Conservation (phyloP, 768 basidiomycete species). For the Piloderma croceum region DNA sequence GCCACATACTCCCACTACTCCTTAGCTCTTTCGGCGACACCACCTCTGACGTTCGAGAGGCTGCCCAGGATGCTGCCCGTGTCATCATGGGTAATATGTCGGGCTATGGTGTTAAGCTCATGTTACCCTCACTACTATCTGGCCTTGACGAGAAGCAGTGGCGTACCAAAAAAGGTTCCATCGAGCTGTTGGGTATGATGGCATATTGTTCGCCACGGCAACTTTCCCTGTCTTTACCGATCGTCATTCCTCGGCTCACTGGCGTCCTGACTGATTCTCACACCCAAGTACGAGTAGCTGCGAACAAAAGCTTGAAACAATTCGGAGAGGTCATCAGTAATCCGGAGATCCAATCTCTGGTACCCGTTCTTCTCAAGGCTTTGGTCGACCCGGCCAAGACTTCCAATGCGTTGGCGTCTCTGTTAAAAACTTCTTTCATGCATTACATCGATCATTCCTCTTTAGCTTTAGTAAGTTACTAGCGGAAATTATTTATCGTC, state of each 20-base stretch:
- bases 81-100: slow-evolving; percentile 95
- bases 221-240: slow-evolving; percentile 88
- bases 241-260: slow-evolving; percentile 94
- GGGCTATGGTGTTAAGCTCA: slow-evolving; percentile 92
- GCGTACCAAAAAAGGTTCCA: slow-evolving; percentile 96
- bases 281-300: slow-evolving; percentile 87
- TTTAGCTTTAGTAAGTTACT: slow-evolving; percentile 75
- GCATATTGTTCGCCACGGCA: slow-evolving; percentile 96
- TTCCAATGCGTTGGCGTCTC: slow-evolving; percentile 71
- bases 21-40: slow-evolving; percentile 84
- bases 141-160: slow-evolving; percentile 98
- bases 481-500: no score
- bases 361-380: slow-evolving; percentile 86
- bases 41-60: slow-evolving; percentile 84
- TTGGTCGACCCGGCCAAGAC: slow-evolving; percentile 94
- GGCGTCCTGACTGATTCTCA: slow-evolving; percentile 96
- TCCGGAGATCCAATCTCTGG: slow-evolving; percentile 90
- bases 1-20: slow-evolving; percentile 76
- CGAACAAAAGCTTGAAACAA: slow-evolving; percentile 93
- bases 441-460: slow-evolving; percentile 98
- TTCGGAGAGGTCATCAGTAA: slow-evolving; percentile 99
- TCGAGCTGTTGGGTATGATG: slow-evolving; percentile 96
- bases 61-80: slow-evolving; percentile 84
- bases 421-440: slow-evolving; percentile 93
- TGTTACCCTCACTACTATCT: slow-evolving; percentile 81